Percentiles rank a stretch among this genome's conserved stretches.
phyloP scores from a whole-genome alignment of 495 filamentous ascomycete species.

The Penicillium daleae region DNA sequence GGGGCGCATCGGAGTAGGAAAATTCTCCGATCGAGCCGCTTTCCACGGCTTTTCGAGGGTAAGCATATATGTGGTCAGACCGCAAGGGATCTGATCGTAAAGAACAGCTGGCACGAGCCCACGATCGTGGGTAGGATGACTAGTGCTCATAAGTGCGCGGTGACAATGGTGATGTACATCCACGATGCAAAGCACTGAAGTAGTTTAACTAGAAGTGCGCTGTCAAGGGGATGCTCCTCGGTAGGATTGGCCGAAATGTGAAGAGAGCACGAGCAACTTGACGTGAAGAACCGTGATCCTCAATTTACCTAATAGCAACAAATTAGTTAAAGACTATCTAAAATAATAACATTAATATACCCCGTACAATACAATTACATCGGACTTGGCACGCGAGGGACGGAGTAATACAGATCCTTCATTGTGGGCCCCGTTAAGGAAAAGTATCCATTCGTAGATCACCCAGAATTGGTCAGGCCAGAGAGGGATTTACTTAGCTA shows the following conservation, averaged over 20 bases:
- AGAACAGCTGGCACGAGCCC: conserved; percentile 14
- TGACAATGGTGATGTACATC: background rate
- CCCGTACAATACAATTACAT: background rate
- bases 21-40: conserved; percentile 21
- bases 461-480: background rate
- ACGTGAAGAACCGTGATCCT: conserved; percentile 2
- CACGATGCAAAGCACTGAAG: background rate
- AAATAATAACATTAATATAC: background rate
- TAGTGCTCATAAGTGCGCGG: background rate
- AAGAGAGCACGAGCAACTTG: conserved; percentile 1
- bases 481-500: background rate
- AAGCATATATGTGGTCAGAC: conserved; percentile 25
- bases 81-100: conserved; percentile 3
- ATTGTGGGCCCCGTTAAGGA: background rate
- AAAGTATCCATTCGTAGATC: conserved; percentile 9
- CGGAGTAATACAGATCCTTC: background rate
- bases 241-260: background rate
- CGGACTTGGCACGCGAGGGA: background rate
- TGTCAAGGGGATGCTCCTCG: background rate
- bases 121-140: background rate
- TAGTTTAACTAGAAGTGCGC: background rate
- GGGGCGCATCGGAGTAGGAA: conserved; percentile 21
- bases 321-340: background rate
- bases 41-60: conserved; percentile 8
- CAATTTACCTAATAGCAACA: background rate